Evolutionary conservation across 2,329 filamentous ascomycete genomes (phyloP).

Genomic region (Xylaria sp.): DNA sequence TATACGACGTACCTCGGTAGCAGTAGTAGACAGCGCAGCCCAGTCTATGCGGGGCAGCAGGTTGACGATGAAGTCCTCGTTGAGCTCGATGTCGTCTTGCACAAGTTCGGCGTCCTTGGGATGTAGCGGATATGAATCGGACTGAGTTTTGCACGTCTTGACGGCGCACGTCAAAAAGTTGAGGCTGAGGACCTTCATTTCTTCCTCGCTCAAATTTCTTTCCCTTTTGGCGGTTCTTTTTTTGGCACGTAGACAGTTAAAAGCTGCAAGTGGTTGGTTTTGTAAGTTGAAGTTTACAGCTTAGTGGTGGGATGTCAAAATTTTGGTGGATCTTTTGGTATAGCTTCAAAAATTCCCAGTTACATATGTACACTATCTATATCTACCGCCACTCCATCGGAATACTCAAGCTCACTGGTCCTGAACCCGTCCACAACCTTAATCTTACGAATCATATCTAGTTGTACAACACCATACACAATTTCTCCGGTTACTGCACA

Average conservation of each 20-base stretch:
- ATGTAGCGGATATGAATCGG: conserved; percentile 87
- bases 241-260: not conserved
- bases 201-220: conserved; percentile 27
- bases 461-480: conserved; percentile 25
- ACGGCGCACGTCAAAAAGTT: conserved; percentile 98
- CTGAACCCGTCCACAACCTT: not conserved
- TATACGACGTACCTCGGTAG: conserved; percentile 73
- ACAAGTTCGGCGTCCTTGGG: conserved; percentile 92
- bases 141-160: conserved; percentile 88
- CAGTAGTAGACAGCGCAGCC: conserved; percentile 79
- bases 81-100: conserved; percentile 82
- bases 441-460: conserved; percentile 19
- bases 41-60: conserved; percentile 90
- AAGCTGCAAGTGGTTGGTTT: conserved; percentile 11
- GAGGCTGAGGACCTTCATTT: conserved; percentile 94
- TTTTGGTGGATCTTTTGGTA: conserved; percentile 35
- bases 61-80: conserved; percentile 83
- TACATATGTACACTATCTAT: conserved; percentile 16
- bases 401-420: not conserved
- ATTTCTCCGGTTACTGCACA: conserved; percentile 9
- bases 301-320: conserved; percentile 32
- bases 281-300: conserved; percentile 14
- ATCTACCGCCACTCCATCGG: conserved; percentile 6
- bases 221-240: not conserved
- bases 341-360: conserved; percentile 28